These are phyloP conservation scores for Penicillium sp. DNA, from an alignment of 2,329 filamentous ascomycete genomes.

Conservation along the genomic window DNA sequence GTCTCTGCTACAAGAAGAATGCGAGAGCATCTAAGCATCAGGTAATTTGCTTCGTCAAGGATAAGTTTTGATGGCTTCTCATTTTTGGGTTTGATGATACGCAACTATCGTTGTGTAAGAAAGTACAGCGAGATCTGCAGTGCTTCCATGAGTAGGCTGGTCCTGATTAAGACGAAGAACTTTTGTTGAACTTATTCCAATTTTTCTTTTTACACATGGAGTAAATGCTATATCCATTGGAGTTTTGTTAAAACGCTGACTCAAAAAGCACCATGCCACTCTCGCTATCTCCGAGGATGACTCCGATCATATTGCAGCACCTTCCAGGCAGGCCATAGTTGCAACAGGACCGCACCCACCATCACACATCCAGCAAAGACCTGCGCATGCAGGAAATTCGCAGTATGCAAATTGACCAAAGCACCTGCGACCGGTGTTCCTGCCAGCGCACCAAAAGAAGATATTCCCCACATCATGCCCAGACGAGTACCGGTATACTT, in stretches of 20 bases:
- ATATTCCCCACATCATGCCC: conserved; percentile 40
- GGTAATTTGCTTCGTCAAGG: no score
- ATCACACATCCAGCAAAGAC: conserved; percentile 37
- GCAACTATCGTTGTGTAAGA: no score
- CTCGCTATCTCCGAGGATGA: background rate
- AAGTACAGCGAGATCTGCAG: no score
- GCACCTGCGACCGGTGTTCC: conserved; percentile 37
- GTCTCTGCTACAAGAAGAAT: no score
- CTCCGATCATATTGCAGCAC: conserved; percentile 26
- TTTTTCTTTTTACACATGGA: no score
- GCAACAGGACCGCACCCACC: conserved; percentile 29
- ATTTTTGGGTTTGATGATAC: no score
- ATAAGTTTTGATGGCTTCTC: no score
- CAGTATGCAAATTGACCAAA: conserved; percentile 29
- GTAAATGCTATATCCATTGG: background rate
- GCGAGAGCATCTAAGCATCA: no score
- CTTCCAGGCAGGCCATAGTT: conserved; percentile 30
- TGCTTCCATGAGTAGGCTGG: no score
- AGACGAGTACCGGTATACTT: conserved; percentile 33
- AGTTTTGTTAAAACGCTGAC: background rate
- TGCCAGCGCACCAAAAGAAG: conserved; percentile 33
- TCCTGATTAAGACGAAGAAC: no score
- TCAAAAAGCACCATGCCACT: background rate
- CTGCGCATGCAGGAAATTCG: conserved; percentile 32
- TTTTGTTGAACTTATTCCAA: no score